Base-by-base conservation (phyloP, 2,329 filamentous ascomycete genomes). In the Sclerotinia subarctica region DNA sequence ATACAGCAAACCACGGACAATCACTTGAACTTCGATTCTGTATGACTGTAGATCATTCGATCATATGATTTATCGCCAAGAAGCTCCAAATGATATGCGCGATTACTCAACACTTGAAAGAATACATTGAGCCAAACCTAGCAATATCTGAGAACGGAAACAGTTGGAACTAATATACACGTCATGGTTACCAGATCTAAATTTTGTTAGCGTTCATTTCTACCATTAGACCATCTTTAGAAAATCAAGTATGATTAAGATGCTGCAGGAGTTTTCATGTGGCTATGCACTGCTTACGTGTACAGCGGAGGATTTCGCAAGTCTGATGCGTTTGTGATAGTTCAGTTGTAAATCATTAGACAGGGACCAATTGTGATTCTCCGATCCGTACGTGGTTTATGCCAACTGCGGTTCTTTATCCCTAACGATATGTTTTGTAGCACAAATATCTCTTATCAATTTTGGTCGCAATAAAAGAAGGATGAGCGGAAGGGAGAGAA, bases 401-500 rank as follows among this genome's bases (percentile, higher is more conserved):
- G 8, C 26, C 3, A 35, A 13, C 5, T 32, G 29, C 5, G 0
- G 0, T 32, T 21, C 21, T 21, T 5, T 4, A 53, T 2, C 32
- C 17, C 17, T 32, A 32, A 53, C 8, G 15, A 32, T 19, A 29
- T 54, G 26, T 54, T 21, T 32, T 32, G 8, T 54, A 11, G 26
- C 52, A 19, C 52, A 35, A 21, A 35, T 29, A 35, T 54, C 10
- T 54, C 52, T 54, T 0, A 54, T 29, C 29, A 35, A n/a, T 29
- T 35, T 54, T 54, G 26, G 21, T 13, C 15, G 26, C 3, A n/a
- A 17, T 21, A 1, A 53, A 53, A 29, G 29, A n/a, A 19, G 26
- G 24, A 6, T 29, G 0, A n/a, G 21, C 17, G 2, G 5, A n/a
- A 21, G 5, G 21, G 29, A 13, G 3, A 35, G 7, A 5, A 13